phyloP scores from a whole-genome alignment of 768 basidiomycete species.

The Fomitopsis pulvina region DNA sequence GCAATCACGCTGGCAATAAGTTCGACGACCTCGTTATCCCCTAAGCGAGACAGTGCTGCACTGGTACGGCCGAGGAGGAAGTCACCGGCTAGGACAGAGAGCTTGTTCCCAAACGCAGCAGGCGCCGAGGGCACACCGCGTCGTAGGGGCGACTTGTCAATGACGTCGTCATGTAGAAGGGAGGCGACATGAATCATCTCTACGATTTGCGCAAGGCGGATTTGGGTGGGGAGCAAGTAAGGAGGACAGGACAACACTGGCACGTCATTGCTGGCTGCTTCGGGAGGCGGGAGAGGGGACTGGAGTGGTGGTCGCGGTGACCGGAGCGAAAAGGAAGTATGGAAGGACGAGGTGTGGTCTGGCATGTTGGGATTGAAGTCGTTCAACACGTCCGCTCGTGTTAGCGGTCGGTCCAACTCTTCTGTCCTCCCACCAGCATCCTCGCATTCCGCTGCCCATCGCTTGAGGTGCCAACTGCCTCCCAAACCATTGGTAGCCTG shows the following conservation, averaged over 20 bases:
- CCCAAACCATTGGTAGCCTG: conserved; percentile 93
- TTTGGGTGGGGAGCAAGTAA: conserved; percentile 75
- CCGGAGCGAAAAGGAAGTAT: conserved; percentile 37
- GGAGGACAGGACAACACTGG: conserved; percentile 28
- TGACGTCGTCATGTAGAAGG: conserved; percentile 87
- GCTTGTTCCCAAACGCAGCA: conserved; percentile 83
- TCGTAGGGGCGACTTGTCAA: conserved; percentile 67
- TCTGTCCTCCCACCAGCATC: conserved; percentile 44
- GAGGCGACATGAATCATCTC: conserved; percentile 99
- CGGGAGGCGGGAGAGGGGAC: conserved; percentile 25
- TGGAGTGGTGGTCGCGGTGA: conserved; percentile 29
- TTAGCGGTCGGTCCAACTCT: conserved; percentile 76
- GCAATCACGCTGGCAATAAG: conserved; percentile 87
- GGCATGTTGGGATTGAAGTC: conserved; percentile 90
- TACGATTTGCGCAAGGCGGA: conserved; percentile 89
- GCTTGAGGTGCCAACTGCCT: conserved; percentile 49
- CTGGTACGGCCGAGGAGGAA: conserved; percentile 91
- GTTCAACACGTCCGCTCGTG: conserved; percentile 73
- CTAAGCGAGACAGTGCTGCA: conserved; percentile 80
- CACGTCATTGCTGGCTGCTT: conserved; percentile 12
- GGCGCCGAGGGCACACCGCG: conserved; percentile 65
- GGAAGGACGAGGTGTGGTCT: conserved; percentile 66
- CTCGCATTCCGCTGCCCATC: conserved; percentile 55
- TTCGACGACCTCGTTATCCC: conserved; percentile 87
- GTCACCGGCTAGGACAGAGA: conserved; percentile 91